Conservation (phyloP, 225 moss, liverwort and hornwort genomes). For the Antitrichia curtipendula region DNA sequence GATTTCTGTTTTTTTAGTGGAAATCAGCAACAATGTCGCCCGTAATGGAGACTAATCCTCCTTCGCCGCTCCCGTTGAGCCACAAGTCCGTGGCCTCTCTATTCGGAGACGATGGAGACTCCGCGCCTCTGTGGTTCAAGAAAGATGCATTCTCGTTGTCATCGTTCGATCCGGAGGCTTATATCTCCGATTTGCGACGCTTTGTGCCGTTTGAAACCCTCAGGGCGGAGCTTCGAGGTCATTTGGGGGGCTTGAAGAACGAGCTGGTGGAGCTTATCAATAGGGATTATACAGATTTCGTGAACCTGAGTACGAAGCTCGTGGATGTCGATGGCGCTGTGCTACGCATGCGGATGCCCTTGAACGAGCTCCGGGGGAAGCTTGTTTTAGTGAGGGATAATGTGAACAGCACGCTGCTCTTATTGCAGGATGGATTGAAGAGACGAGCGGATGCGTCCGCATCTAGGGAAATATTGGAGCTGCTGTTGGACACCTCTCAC, state of each 20-base stretch:
- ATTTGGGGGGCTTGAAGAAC: constrained; percentile 75
- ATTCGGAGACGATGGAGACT: constrained; percentile 66
- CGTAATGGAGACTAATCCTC: constrained; percentile 4
- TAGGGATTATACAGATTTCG: constrained; percentile 79
- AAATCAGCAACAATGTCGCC: constrained; percentile 6
- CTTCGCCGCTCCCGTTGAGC: constrained; percentile 5
- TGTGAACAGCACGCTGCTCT: constrained; percentile 55
- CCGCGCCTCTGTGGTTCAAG: constrained; percentile 84
- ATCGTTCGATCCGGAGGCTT: constrained; percentile 73
- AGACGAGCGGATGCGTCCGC: constrained; percentile 77
- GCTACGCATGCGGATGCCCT: constrained; percentile 83
- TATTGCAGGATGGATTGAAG: constrained; percentile 73
- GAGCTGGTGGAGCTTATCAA: constrained; percentile 94
- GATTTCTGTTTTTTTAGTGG: not conserved
- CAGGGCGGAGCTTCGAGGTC: constrained; percentile 65
- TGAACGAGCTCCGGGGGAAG: constrained; percentile 74
- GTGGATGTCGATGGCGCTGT: constrained; percentile 95
- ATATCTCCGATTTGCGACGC: constrained; percentile 68
- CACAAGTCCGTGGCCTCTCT: constrained; percentile 65
- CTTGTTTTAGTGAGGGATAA: constrained; percentile 53
- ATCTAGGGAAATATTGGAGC: constrained; percentile 71
- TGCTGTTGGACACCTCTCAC: constrained; percentile 84
- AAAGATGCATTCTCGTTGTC: constrained; percentile 65
- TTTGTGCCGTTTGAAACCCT: constrained; percentile 86
- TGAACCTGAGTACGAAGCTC: constrained; percentile 81